These are phyloP conservation scores for Baorangia bicolor DNA, from an alignment of 768 basidiomycete species.

Conservation along the genomic window DNA sequence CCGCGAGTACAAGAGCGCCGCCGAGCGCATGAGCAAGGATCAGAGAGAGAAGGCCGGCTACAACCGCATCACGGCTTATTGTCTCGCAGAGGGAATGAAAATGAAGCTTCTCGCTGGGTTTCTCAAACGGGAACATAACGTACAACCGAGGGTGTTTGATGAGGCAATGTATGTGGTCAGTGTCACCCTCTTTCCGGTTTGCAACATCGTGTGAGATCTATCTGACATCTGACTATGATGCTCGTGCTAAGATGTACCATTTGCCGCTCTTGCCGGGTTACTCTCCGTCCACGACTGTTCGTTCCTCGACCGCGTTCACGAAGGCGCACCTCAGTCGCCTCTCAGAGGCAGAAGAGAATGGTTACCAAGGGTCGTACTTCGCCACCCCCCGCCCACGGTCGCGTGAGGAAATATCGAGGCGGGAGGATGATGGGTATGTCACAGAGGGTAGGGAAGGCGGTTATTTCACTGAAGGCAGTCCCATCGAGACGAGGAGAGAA, in stretches of 20 bases:
- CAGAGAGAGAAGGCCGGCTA: conserved; percentile 81
- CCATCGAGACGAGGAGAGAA: conserved; percentile 5
- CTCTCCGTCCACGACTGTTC: conserved; percentile 76
- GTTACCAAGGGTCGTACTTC: conserved; percentile 88
- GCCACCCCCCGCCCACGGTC: conserved; percentile 22
- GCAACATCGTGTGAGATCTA: neutral
- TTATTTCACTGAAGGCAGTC: conserved; percentile 51
- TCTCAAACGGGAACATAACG: conserved; percentile 92
- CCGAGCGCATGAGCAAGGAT: conserved; percentile 85
- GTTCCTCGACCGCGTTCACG: conserved; percentile 69
- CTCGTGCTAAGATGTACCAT: conserved; percentile 71
- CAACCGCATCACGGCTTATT: conserved; percentile 86
- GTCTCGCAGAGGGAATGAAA: conserved; percentile 79
- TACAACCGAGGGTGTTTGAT: conserved; percentile 81
- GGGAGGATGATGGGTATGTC: conserved; percentile 22
- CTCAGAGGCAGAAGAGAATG: conserved; percentile 86
- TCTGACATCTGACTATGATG: neutral
- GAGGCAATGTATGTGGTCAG: conserved; percentile 91
- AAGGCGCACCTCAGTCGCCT: conserved; percentile 66
- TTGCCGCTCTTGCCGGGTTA: conserved; percentile 91
- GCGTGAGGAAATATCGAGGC: conserved; percentile 17
- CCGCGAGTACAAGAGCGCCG: conserved; percentile 78
- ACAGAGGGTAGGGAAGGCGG: conserved; percentile 46
- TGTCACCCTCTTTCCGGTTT: conserved; percentile 7
- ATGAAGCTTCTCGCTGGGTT: conserved; percentile 84